phyloP scores from a whole-genome alignment of 257 asterid genomes.

The Solanum gracilifrons region DNA sequence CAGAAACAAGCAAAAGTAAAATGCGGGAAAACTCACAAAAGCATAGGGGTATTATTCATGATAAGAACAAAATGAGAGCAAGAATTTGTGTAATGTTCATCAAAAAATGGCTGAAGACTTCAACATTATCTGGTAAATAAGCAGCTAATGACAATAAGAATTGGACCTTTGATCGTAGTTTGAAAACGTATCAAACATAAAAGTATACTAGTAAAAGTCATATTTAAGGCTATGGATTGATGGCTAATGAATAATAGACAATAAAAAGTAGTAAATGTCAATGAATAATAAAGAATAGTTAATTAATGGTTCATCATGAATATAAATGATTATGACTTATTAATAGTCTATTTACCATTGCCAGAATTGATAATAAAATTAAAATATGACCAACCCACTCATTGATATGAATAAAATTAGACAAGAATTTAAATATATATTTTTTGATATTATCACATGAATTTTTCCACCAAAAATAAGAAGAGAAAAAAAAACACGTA shows the following conservation, averaged over 20 bases:
- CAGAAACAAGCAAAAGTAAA: too few relatives aligned
- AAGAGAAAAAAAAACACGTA: not conserved
- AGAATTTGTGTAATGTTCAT: not conserved
- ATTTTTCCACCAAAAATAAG: not conserved
- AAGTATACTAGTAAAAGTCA: not conserved
- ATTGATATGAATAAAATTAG: not conserved
- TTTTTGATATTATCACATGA: not conserved
- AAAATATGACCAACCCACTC: not conserved
- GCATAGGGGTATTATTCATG: too few relatives aligned
- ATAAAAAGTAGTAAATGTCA: not conserved
- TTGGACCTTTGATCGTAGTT: not conserved
- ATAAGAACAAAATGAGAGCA: too few relatives aligned
- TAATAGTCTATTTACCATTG: not conserved
- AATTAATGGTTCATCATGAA: not conserved
- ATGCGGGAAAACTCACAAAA: too few relatives aligned
- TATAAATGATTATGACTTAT: not conserved
- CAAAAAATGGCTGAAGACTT: not conserved
- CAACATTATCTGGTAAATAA: not conserved
- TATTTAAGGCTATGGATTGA: not conserved
- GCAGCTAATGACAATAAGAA: not conserved
- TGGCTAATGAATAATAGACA: not conserved
- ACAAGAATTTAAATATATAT: not conserved
- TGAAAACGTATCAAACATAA: not conserved
- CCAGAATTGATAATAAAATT: not conserved
- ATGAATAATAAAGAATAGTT: not conserved